Evolutionary conservation across 2,329 filamentous ascomycete genomes (phyloP), one percentile per base, ranked within the genome.

Genomic region (Dothiorella sarmentorum): DNA sequence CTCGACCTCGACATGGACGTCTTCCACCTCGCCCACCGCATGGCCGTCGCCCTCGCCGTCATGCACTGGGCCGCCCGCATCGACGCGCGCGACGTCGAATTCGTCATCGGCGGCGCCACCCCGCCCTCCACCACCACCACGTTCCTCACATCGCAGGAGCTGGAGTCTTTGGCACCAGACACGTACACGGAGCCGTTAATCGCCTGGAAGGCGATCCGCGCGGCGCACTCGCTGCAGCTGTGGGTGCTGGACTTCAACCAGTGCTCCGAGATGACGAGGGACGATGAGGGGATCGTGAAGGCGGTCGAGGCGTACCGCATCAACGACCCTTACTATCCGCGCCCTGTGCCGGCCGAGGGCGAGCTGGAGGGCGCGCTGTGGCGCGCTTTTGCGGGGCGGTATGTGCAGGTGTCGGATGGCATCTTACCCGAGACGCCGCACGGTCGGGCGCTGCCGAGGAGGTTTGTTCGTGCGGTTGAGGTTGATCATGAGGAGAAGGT

Each of bases 181-280:
- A 43, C 51, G 13, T 38, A 20, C 37, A 53, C 31, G n/a, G 31
- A 56, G 13, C 24, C n/a, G 2, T 17, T 35, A 11, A 55, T 38
- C 3, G 17, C 31, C 2, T 22, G 45, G 24, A 47, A 53, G 1
- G 42, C 49, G 17, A 44, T 13, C 38, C 20, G 7, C 51, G 33
- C 3, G 57, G 52, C 3, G n/a, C 20, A 5, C 17, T 13, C n/a
- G 20, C 24, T 60, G 20, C 24, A 17, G 9, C 53, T 71, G 20
- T 73, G 69, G 69, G 60, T 73, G 3, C 77, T 87, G 79, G 77
- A 87, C 82, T 75, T 85, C 78, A 68, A 84, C 76, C 51, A 83
- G 82, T 67, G 82, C 78, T 62, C 84, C 67, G 63, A 81, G 74
- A 60, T 85, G 75, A 47, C 15, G 10, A 47, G 31, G 67, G 0